Evolutionary conservation across 2,329 filamentous ascomycete species (phyloP), one percentile per base, ranked within the genome.

Genomic region (Alternaria atra): DNA sequence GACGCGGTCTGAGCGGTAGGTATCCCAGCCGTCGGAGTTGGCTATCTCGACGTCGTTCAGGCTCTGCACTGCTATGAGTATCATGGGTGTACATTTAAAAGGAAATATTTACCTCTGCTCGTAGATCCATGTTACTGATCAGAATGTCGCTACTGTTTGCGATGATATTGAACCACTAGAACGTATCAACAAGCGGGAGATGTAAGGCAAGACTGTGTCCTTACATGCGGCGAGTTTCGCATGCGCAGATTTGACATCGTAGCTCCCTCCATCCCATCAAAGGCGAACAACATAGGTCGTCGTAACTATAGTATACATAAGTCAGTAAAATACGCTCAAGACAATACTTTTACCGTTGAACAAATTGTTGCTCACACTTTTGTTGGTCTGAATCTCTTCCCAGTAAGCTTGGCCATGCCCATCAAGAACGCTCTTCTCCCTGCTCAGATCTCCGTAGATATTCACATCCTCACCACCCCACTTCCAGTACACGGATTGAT

Each of bases 401-500:
- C 37, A 39, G n/a, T 39, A 39, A 39, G 37, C n/a, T 39, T 39
- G 37, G 17, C 37, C 37, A 17, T 39, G 37, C n/a, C 37, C 37
- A 39, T 39, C 37, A 5, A 39, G 17, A 39, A 65, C 25, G 9
- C 53, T 58, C 55, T 62, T 60, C 2, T 53, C 50, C 6, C 60
- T 57, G 7, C 84, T 46, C 7, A 46, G 43, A 17, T 46, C 84
- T 0, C 88, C 89, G 58, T 87, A 90, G 43, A 90, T 82, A 61
- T 89, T 86, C 7, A 91, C 84, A 75, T 85, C 86, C 30, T 83
- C 80, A 29, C 88, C 88, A 43, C 87, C 87, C 44, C 88, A 82
- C 68, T 86, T 83, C 81, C 87, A 89, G 79, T 89, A 89, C 2
- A 84, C 84, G 0, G 85, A 87, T 2, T 84, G 83, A 61, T 89